Percentiles rank a stretch among this genome's conserved stretches.
These are phyloP conservation scores for Carex arenaria DNA, from an alignment of 202 grass and related monocot species.

Conservation along the genomic window DNA sequence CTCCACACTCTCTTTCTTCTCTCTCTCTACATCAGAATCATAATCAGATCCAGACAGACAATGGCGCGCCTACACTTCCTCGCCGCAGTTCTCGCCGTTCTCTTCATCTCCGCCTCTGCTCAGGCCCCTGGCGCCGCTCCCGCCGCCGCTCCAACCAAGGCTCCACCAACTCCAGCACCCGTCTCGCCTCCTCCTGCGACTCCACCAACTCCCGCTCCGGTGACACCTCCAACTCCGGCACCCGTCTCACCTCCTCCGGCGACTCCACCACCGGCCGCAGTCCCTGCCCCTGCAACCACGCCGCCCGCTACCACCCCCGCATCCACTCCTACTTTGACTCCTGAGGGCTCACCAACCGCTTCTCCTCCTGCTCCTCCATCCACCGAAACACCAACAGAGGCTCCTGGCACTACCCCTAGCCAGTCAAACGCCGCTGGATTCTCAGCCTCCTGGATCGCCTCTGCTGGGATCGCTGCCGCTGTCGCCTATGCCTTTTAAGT, in stretches of 20 bases:
- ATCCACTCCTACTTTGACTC: neutral
- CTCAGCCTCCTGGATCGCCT: constrained; percentile 34
- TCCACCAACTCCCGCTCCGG: constrained; percentile 25
- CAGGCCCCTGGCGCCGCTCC: constrained; percentile 47
- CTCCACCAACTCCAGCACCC: constrained; percentile 29
- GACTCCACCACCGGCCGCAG: constrained; percentile 13
- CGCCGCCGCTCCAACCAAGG: constrained; percentile 25
- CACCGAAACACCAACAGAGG: neutral
- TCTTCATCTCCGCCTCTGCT: constrained; percentile 38
- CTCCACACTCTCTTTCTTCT: neutral
- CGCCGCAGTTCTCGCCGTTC: constrained; percentile 31
- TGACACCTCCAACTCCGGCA: constrained; percentile 7
- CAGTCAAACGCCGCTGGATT: neutral
- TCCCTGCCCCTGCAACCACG: neutral
- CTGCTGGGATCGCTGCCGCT: constrained; percentile 21
- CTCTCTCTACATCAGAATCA: neutral
- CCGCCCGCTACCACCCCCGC: constrained; percentile 28
- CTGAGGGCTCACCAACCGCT: neutral
- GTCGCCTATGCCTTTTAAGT: constrained; percentile 17
- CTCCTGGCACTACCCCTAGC: constrained; percentile 15
- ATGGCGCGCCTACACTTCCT: constrained; percentile 51
- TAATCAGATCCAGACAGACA: neutral
- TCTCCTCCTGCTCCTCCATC: neutral
- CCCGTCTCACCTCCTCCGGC: constrained; percentile 18
- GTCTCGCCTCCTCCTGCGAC: constrained; percentile 3